A percentile compares a stretch with the other conserved stretches of the same genome.
These are phyloP conservation scores for Diaporthe citri DNA, from an alignment of 2,329 filamentous ascomycete species.

Conservation along the genomic window DNA sequence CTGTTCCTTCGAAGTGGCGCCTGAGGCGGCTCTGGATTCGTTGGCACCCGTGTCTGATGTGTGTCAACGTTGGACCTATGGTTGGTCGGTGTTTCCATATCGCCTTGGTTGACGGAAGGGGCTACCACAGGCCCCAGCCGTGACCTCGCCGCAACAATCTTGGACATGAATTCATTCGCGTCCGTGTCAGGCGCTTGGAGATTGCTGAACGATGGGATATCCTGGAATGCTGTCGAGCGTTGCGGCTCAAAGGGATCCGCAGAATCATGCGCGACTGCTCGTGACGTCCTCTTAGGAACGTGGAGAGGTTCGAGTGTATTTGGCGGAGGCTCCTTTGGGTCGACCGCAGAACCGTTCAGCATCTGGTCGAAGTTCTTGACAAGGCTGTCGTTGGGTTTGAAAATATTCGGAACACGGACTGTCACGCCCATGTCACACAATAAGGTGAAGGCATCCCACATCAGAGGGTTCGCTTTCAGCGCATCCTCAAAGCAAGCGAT, in stretches of 20 bases:
- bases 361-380: constrained; percentile 61
- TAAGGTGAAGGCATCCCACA: constrained; percentile 96
- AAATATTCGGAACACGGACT: constrained; percentile 87
- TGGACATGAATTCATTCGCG: constrained; percentile 69
- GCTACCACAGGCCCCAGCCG: constrained; percentile 56
- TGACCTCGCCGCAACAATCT: constrained; percentile 65
- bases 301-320: constrained; percentile 54
- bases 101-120: constrained; percentile 61
- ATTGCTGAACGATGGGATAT: constrained; percentile 54
- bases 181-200: constrained; percentile 56
- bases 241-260: constrained; percentile 67
- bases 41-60: constrained; percentile 48
- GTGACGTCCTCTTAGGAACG: constrained; percentile 42
- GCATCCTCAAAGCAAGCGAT: constrained; percentile 89
- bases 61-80: constrained; percentile 57
- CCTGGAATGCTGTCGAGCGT: constrained; percentile 55
- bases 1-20: constrained; percentile 67
- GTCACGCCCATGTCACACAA: constrained; percentile 89
- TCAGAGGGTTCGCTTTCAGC: constrained; percentile 91
- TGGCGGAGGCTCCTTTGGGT: constrained; percentile 52
- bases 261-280: constrained; percentile 53
- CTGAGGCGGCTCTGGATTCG: constrained; percentile 61
- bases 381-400: constrained; percentile 75
- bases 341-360: constrained; percentile 47
- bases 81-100: constrained; percentile 73